Conservation (phyloP, 2,329 filamentous ascomycete species). For the Emergomyces africanus region DNA sequence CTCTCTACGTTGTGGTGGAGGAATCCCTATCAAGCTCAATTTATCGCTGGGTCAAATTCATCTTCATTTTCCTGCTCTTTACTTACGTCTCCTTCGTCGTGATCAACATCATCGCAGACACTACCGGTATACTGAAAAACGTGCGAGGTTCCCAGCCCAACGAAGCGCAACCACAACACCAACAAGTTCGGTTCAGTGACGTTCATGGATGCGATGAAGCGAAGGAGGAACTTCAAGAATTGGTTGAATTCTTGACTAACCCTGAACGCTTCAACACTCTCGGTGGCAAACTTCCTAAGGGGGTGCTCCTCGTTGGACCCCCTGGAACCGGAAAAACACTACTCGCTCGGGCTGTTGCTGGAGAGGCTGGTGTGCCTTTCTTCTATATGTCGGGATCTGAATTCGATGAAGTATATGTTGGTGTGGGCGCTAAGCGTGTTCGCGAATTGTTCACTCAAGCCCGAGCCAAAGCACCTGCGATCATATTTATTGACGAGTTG, state of each 20-base stretch:
- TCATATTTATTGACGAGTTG: constrained; percentile 90
- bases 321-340: constrained; percentile 97
- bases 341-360: constrained; percentile 85
- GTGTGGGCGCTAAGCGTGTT: constrained; percentile 91
- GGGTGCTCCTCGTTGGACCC: constrained; percentile 86
- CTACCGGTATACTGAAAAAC: constrained; percentile 65
- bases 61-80: constrained; percentile 63
- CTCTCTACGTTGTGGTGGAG: constrained; percentile 92
- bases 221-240: constrained; percentile 93
- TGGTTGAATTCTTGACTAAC: constrained; percentile 91
- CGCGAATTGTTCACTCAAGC: constrained; percentile 81
- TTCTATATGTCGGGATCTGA: constrained; percentile 99
- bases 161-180: constrained; percentile 84
- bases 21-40: constrained; percentile 67
- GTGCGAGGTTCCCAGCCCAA: constrained; percentile 58
- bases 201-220: constrained; percentile 97
- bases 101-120: constrained; percentile 72
- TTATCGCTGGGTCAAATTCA: constrained; percentile 86
- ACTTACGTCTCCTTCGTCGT: constrained; percentile 68
- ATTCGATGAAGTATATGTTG: constrained; percentile 97
- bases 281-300: constrained; percentile 92
- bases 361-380: constrained; percentile 94
- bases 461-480: constrained; percentile 73
- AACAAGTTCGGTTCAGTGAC: constrained; percentile 81
- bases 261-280: constrained; percentile 88